phyloP scores from a whole-genome alignment of 352 stramenopile species.

The Phytophthora rubi region DNA sequence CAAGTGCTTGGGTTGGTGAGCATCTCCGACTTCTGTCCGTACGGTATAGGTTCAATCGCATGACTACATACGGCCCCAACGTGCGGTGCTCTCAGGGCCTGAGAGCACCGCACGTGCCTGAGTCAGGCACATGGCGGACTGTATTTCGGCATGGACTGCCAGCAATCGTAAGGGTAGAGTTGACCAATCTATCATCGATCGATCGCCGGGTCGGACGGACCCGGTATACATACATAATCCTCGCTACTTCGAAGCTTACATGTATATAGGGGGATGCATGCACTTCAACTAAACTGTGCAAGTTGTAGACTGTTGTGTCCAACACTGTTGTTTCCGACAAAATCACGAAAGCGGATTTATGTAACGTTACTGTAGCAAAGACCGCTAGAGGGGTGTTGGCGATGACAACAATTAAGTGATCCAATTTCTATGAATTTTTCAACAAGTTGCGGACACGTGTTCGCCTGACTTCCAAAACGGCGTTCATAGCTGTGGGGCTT shows the following conservation, averaged over 20 bases:
- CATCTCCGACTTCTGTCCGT: not conserved
- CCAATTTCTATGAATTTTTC: too few species aligned
- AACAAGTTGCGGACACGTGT: too few species aligned
- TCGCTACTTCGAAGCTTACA: too few species aligned
- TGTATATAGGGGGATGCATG: too few species aligned
- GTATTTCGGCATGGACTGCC: not conserved
- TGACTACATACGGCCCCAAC: not conserved
- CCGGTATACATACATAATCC: not conserved
- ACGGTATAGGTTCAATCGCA: not conserved
- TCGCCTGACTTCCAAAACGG: not conserved
- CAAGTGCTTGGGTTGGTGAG: slow-evolving; percentile 1
- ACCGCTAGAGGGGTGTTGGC: too few species aligned
- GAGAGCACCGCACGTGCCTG: too few species aligned
- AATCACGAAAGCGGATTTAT: too few species aligned
- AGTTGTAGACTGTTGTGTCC: too few species aligned
- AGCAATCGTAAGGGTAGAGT: not conserved
- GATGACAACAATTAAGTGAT: too few species aligned
- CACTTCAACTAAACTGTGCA: too few species aligned
- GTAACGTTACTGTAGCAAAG: too few species aligned
- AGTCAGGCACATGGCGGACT: not conserved
- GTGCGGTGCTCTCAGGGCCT: not conserved
- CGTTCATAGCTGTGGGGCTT: not conserved
- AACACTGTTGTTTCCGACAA: too few species aligned
- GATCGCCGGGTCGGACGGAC: not conserved
- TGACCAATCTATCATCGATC: not conserved